These are phyloP conservation scores for Phaeosphaeria sp. DNA, from an alignment of 2,329 filamentous ascomycete species.

Conservation along the genomic window DNA sequence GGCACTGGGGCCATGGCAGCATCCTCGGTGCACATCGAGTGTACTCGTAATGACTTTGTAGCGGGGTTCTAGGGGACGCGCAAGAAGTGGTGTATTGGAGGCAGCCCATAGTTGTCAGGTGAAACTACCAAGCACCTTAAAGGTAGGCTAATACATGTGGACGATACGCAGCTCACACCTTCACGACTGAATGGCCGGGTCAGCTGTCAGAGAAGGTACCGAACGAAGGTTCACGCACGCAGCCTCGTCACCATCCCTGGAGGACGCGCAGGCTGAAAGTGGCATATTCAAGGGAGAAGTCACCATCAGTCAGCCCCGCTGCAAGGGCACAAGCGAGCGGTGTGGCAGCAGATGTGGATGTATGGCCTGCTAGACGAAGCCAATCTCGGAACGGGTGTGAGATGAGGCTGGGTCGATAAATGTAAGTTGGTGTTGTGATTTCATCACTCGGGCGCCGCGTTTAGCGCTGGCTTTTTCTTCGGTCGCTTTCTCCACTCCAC, in stretches of 20 bases:
- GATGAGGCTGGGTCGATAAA: constrained; percentile 32
- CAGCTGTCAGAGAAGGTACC: constrained; percentile 13
- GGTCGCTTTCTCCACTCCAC: constrained; percentile 18
- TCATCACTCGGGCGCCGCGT: constrained; percentile 20
- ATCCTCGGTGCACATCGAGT: constrained; percentile 1
- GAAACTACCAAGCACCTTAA: constrained; percentile 20
- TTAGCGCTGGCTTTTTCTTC: constrained; percentile 17
- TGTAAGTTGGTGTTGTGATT: constrained; percentile 21
- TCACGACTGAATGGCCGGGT: constrained; percentile 8
- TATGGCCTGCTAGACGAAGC: constrained; percentile 17
- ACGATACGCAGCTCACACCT: not conserved
- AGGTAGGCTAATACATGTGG: not conserved
- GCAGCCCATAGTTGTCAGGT: constrained; percentile 22
- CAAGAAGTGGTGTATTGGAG: constrained; percentile 31
- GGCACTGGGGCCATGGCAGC: constrained; percentile 7
- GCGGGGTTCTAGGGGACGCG: constrained; percentile 7
- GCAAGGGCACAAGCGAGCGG: constrained; percentile 29
- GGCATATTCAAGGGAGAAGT: constrained; percentile 14
- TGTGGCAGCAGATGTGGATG: constrained; percentile 27
- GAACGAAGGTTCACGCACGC: constrained; percentile 39
- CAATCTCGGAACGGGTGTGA: constrained; percentile 11
- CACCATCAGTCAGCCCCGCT: constrained; percentile 30
- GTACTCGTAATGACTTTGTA: constrained; percentile 8
- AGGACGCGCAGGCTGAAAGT: constrained; percentile 21
- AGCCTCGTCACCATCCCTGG: constrained; percentile 18